These are phyloP conservation scores for Suhomyces canberraensis DNA, from an alignment of 805 yeast genomes.

Conservation along the genomic window DNA sequence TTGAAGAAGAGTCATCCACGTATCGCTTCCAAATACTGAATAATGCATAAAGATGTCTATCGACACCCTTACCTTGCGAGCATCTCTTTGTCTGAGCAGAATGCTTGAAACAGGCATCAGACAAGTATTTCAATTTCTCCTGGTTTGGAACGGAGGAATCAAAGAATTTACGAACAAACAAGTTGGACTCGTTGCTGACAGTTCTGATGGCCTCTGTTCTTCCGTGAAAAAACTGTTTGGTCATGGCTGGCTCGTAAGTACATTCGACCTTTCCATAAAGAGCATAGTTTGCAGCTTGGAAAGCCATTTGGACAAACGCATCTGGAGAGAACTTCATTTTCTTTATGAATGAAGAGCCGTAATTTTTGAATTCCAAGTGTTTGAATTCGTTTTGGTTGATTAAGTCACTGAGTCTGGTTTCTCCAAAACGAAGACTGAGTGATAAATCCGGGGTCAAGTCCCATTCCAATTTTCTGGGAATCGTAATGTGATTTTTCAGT, in stretches of 20 bases:
- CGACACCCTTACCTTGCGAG: constrained; percentile 83
- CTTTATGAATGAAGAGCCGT: constrained; percentile 77
- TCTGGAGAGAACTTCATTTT: constrained; percentile 88
- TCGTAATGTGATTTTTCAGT: constrained; percentile 43
- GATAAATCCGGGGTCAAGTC: constrained; percentile 71
- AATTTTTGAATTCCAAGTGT: constrained; percentile 67
- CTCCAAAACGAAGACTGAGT: constrained; percentile 82
- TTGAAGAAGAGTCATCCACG: constrained; percentile 23
- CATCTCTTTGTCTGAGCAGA: constrained; percentile 64
- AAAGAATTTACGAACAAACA: constrained; percentile 81
- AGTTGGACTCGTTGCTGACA: constrained; percentile 74
- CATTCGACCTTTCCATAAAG: constrained; percentile 90
- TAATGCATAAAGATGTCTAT: constrained; percentile 83
- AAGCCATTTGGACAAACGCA: constrained; percentile 91
- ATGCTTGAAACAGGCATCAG: constrained; percentile 71
- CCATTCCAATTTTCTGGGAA: constrained; percentile 90
- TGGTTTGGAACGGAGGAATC: constrained; percentile 56
- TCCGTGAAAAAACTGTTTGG: constrained; percentile 82
- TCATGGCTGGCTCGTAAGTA: constrained; percentile 96
- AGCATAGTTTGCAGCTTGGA: constrained; percentile 90
- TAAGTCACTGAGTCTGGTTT: constrained; percentile 81
- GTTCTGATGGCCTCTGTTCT: constrained; percentile 90
- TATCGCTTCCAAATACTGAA: constrained; percentile 84
- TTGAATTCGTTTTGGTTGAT: constrained; percentile 88
- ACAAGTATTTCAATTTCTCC: constrained; percentile 57